phyloP scores from a whole-genome alignment of 202 grass and related monocot species.

The Hordeum pubiflorum region DNA sequence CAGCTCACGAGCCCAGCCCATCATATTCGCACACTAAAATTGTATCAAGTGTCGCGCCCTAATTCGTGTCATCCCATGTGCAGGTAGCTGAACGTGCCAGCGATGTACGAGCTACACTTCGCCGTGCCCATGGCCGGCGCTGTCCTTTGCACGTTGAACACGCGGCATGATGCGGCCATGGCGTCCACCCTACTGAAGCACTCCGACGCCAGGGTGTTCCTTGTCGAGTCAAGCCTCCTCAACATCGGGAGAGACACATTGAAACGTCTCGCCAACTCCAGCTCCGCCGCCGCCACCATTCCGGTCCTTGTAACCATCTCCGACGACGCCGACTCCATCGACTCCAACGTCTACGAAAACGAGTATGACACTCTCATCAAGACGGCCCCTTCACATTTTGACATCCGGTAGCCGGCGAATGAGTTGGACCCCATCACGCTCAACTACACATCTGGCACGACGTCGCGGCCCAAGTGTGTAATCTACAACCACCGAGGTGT shows the following conservation, averaged over 20 bases:
- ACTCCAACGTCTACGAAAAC: background rate
- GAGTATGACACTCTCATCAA: constrained; percentile 53
- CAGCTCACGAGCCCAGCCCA: background rate
- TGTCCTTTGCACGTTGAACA: constrained; percentile 68
- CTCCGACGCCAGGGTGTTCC: constrained; percentile 67
- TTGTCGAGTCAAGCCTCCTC: constrained; percentile 53
- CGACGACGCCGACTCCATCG: background rate
- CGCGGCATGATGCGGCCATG: constrained; percentile 50
- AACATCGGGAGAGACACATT: constrained; percentile 29
- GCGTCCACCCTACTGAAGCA: constrained; percentile 48
- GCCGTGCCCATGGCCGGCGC: constrained; percentile 73
- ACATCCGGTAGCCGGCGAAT: constrained; percentile 45
- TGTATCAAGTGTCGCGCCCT: no score
- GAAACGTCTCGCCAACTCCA: constrained; percentile 15
- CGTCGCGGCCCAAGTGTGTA: constrained; percentile 34
- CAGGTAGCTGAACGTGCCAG: constrained; percentile 76
- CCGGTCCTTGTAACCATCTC: constrained; percentile 47
- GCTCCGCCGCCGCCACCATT: background rate
- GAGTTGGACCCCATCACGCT: constrained; percentile 34
- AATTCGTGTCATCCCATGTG: background rate
- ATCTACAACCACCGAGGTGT: constrained; percentile 35
- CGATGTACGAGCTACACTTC: constrained; percentile 81
- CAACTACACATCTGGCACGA: constrained; percentile 47
- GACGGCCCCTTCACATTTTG: constrained; percentile 26
- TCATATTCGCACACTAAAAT: no score